Evolutionary conservation across 2,329 filamentous ascomycete species (phyloP), one percentile per base, ranked within the genome.

Genomic region (Penicillium sp.): DNA sequence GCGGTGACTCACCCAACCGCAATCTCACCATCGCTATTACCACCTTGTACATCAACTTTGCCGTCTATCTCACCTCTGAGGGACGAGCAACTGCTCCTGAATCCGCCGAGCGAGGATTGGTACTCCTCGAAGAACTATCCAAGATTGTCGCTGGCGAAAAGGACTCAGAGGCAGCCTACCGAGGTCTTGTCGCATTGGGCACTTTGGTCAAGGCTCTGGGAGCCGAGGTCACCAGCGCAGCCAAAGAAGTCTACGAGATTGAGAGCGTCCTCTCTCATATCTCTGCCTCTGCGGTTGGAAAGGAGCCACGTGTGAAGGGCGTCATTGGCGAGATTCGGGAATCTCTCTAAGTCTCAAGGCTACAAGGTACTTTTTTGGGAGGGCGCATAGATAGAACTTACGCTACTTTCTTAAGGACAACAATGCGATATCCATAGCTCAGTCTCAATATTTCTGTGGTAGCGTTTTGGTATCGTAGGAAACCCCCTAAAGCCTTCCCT

Each of bases 141-240:
- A 76, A 78, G 48, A 78, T 92, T 1, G 70, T 95, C 1, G 72
- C 75, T 5, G 78, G 76, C 3, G 84, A 88, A 55, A 82, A 77
- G 2, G 91, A 97, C 60, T 81, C 84, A 0, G 93, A 97, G 66
- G 88, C 89, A 0, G 72, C 93, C 3, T 97, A 91, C 66, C 83
- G 93, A 20, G 82, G 83, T 0, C 77, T 97, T 5, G 88, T 95
- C 6, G 89, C 88, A 0, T 72, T 92, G 0, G 95, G 93, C 0
- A 98, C 91, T 1, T 66, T 95, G 51, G 68, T 89, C 18, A 64
- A 65, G 23, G 77, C 75, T 5, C 72, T 87, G 12, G 77, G 83
- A n/a, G 73, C 74, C 6, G 79, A 84, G 47, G 78, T 85, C 50
- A 79, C 75, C 57, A 73, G 74, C 59, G 78, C 80, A 32, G 78